Evolutionary conservation across 345 rosid species (phyloP).

Genomic region (Eucalyptus victrix): DNA sequence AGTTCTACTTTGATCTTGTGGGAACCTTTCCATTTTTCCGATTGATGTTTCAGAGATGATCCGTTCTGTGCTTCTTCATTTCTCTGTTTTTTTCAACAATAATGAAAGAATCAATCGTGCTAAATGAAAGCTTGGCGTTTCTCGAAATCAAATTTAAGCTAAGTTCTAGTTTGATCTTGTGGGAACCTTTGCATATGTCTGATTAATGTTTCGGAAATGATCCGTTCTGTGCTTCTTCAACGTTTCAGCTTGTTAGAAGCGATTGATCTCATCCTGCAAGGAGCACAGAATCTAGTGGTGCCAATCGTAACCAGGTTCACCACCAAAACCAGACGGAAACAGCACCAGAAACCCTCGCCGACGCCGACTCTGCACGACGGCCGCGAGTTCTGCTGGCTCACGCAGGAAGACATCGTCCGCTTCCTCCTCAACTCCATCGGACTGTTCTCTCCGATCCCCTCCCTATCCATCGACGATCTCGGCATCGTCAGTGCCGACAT

Average conservation of each 20-base stretch:
- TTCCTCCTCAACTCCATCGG: constrained; percentile 71
- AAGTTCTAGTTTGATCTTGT: background rate
- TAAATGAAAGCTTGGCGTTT: too few species aligned
- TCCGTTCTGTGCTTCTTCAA: background rate
- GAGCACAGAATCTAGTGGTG: constrained; percentile 81
- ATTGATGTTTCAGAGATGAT: background rate
- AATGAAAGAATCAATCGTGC: too few species aligned
- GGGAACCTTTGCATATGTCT: background rate
- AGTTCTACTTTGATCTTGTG: background rate
- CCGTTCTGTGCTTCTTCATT: background rate
- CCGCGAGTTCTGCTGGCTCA: constrained; percentile 71
- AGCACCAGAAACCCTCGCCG: constrained; percentile 13
- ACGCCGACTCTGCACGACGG: constrained; percentile 3
- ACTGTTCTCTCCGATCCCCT: constrained; percentile 54
- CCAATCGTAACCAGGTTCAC: constrained; percentile 30
- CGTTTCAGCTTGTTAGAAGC: constrained; percentile 61
- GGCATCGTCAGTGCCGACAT: constrained; percentile 38
- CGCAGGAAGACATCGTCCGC: constrained; percentile 77
- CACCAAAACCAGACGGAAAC: constrained; percentile 26
- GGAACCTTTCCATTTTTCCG: background rate
- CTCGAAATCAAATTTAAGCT: too few species aligned
- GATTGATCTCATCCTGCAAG: constrained; percentile 64
- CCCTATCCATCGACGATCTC: constrained; percentile 56
- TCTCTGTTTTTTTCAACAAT: too few species aligned
- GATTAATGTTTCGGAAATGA: background rate